These are phyloP conservation scores for Lunularia cruciata DNA, from an alignment of 225 moss, liverwort and hornwort genomes.

Conservation along the genomic window DNA sequence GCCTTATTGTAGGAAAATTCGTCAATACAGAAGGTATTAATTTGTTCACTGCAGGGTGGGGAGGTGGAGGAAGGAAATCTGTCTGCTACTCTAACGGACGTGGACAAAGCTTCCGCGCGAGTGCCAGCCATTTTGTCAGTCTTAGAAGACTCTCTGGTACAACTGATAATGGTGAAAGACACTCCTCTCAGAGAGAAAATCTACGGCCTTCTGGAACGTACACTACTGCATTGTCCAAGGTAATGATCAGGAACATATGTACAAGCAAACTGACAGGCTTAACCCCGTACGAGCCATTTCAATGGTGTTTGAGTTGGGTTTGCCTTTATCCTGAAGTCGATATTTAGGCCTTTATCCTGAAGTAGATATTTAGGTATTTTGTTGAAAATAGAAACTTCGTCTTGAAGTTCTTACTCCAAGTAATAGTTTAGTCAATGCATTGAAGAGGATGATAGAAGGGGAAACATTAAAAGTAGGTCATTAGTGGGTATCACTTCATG, in stretches of 20 bases:
- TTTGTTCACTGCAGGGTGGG: slow-evolving; percentile 39
- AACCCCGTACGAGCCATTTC: too few relatives aligned
- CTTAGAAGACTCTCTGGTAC: slow-evolving; percentile 82
- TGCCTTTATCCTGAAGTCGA: not conserved
- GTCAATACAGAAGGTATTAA: not conserved
- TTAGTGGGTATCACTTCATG: too few relatives aligned
- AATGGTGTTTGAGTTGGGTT: too few relatives aligned
- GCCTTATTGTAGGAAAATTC: too few relatives aligned
- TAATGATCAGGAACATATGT: slow-evolving; percentile 29
- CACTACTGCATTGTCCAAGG: slow-evolving; percentile 91
- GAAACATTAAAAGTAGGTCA: too few relatives aligned
- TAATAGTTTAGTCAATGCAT: too few relatives aligned
- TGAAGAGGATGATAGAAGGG: too few relatives aligned
- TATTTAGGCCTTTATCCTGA: not conserved
- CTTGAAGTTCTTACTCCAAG: too few relatives aligned
- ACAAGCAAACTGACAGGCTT: too few relatives aligned
- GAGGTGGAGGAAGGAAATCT: slow-evolving; percentile 67
- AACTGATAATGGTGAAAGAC: slow-evolving; percentile 72
- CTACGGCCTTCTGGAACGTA: slow-evolving; percentile 84
- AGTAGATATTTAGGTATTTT: too few relatives aligned
- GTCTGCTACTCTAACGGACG: slow-evolving; percentile 69
- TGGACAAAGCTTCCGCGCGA: slow-evolving; percentile 84
- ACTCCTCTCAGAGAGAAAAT: slow-evolving; percentile 71
- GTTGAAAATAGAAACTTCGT: too few relatives aligned
- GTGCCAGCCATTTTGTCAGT: slow-evolving; percentile 88